A percentile compares a stretch with the other conserved stretches of the same genome.
Conservation (phyloP, 2,329 filamentous ascomycete species). For the Leptographium galeiforme region DNA sequence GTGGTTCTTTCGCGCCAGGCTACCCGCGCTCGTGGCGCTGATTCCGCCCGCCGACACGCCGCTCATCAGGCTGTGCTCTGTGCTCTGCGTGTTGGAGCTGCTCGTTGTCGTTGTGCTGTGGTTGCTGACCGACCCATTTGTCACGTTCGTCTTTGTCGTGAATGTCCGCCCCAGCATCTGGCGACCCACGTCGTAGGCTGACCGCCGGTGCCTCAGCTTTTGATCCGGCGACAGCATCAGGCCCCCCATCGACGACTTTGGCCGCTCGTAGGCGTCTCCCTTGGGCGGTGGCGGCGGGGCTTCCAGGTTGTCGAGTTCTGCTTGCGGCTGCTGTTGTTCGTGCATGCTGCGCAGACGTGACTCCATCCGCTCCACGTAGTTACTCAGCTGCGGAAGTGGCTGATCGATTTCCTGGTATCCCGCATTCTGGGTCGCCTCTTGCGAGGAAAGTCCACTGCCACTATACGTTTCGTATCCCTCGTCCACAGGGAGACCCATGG, state of each 20-base stretch:
- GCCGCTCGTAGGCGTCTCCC: constrained; percentile 28
- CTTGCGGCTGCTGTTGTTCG: constrained; percentile 29
- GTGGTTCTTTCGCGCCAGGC: constrained; percentile 65
- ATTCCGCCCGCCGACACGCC: constrained; percentile 80
- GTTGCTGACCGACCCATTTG: constrained; percentile 60
- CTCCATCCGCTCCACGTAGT: constrained; percentile 89
- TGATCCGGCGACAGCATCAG: constrained; percentile 23
- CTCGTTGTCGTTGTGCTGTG: constrained; percentile 56
- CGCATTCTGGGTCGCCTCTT: constrained; percentile 26
- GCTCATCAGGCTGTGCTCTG: constrained; percentile 83
- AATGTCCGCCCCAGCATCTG: constrained; percentile 63
- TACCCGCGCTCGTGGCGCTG: constrained; percentile 90
- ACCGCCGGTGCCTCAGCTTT: constrained; percentile 52
- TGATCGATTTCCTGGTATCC: constrained; percentile 32
- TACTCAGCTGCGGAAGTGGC: constrained; percentile 59
- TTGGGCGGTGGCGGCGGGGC: constrained; percentile 44
- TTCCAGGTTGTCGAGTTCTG: neutral
- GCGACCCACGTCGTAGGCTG: constrained; percentile 63
- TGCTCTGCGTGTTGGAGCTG: constrained; percentile 58
- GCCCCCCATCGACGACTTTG: constrained; percentile 42
- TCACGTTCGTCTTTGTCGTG: constrained; percentile 77
- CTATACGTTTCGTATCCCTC: constrained; percentile 46
- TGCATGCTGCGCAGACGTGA: constrained; percentile 62
- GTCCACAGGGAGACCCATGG: constrained; percentile 52
- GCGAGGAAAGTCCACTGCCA: constrained; percentile 37